These are phyloP conservation scores for Aspergillus baeticus DNA, from an alignment of 495 filamentous ascomycete genomes.

Conservation along the genomic window DNA sequence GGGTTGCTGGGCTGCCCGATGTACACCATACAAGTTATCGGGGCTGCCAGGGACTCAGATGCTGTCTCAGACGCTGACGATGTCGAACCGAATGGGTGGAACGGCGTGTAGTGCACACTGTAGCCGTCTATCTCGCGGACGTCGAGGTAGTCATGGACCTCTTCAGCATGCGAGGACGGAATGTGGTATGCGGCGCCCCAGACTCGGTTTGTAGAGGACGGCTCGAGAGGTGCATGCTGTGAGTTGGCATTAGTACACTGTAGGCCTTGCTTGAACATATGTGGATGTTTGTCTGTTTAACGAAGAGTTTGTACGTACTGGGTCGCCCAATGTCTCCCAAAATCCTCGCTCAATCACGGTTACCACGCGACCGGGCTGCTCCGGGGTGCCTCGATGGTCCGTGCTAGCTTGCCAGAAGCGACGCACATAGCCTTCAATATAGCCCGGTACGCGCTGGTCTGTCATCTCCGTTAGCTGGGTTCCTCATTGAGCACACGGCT, in stretches of 20 bases:
- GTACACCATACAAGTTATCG: conserved; percentile 73
- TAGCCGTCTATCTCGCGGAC: conserved; percentile 98
- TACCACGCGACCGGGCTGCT: conserved; percentile 84
- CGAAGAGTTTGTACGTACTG: conserved; percentile 23
- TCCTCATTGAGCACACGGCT: neutral
- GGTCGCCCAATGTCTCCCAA: conserved; percentile 78
- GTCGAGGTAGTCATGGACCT: conserved; percentile 89
- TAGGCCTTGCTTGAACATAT: neutral
- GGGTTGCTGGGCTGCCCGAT: conserved; percentile 93
- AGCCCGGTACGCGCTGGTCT: conserved; percentile 88
- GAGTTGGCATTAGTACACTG: neutral
- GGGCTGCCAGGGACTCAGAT: neutral
- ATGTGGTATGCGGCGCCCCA: conserved; percentile 97
- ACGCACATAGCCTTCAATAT: conserved; percentile 90
- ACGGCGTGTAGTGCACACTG: conserved; percentile 82
- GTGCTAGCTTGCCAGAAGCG: conserved; percentile 96
- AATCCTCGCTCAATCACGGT: conserved; percentile 81
- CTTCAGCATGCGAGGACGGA: conserved; percentile 62
- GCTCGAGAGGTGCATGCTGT: conserved; percentile 38
- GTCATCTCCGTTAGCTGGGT: neutral
- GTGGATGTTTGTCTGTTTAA: too few species aligned
- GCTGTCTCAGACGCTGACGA: neutral
- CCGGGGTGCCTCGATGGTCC: conserved; percentile 91
- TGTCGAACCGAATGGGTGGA: conserved; percentile 49
- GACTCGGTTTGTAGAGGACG: conserved; percentile 55